Conservation (phyloP, 495 filamentous ascomycete genomes). For the Cryomyces minteri region DNA sequence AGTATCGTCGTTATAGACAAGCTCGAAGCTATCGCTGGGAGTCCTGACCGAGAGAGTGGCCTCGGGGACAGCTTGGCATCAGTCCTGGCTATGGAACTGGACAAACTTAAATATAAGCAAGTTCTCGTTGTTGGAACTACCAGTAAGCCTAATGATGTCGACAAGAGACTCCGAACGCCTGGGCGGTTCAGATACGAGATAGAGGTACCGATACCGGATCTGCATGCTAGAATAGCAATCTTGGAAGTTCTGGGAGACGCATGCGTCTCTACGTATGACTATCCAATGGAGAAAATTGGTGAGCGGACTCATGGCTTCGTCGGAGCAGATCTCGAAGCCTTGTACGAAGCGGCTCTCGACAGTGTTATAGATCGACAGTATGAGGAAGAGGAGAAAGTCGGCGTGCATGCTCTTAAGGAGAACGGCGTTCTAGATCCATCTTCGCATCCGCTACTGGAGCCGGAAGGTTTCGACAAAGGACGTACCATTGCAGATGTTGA, state of each 20-base stretch:
- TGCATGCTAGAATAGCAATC: slow-evolving; percentile 52
- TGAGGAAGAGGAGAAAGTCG: not conserved
- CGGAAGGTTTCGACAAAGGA: not conserved
- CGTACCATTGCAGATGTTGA: not conserved
- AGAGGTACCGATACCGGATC: slow-evolving; percentile 64
- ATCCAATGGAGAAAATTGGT: slow-evolving; percentile 24
- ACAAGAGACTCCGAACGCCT: slow-evolving; percentile 46
- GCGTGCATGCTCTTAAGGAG: not conserved
- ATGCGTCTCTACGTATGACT: slow-evolving; percentile 14
- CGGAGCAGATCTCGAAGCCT: slow-evolving; percentile 38
- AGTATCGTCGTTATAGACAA: slow-evolving; percentile 73
- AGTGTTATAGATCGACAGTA: slow-evolving; percentile 5
- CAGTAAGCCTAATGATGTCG: slow-evolving; percentile 54
- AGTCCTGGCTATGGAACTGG: slow-evolving; percentile 24
- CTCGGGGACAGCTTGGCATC: slow-evolving; percentile 14
- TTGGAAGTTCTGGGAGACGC: slow-evolving; percentile 34
- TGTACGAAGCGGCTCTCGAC: slow-evolving; percentile 22
- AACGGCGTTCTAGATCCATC: too few species aligned
- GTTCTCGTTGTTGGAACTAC: slow-evolving; percentile 61
- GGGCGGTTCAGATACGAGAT: slow-evolving; percentile 53
- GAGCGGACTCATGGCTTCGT: slow-evolving; percentile 51
- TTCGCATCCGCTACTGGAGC: too few species aligned
- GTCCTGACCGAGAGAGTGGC: slow-evolving; percentile 18
- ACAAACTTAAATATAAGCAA: slow-evolving; percentile 21
- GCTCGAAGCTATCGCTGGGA: slow-evolving; percentile 56